Evolutionary conservation across 441 rosid species (phyloP).

Genomic region (Bruguiera hainesii): DNA sequence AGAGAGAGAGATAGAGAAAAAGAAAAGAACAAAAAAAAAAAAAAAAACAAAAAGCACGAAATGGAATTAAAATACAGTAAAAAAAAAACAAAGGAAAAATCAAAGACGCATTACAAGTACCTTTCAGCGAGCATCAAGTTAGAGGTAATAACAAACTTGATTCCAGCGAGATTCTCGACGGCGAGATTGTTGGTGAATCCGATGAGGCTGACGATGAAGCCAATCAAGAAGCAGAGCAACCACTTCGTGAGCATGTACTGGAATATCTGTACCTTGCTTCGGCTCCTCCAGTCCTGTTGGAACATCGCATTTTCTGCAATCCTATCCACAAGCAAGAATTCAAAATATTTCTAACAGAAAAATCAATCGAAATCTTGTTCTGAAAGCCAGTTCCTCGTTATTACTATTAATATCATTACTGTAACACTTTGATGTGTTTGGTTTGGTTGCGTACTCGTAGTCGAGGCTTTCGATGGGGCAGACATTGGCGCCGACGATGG

Average conservation of each 20-base stretch:
- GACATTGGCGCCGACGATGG: conserved; percentile 68
- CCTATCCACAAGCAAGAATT: conserved; percentile 22
- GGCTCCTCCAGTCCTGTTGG: conserved; percentile 84
- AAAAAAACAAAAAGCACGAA: not conserved
- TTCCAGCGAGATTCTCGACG: conserved; percentile 75
- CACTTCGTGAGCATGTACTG: conserved; percentile 80
- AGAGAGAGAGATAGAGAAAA: not conserved
- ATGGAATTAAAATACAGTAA: not conserved
- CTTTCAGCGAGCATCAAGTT: conserved; percentile 65
- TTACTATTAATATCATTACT: too few species aligned
- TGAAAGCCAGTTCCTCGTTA: too few species aligned
- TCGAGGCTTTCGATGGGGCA: conserved; percentile 89
- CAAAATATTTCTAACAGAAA: not conserved
- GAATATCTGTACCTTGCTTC: conserved; percentile 47
- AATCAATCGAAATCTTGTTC: not conserved
- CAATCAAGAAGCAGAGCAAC: conserved; percentile 63
- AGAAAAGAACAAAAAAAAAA: not conserved
- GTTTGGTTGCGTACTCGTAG: conserved; percentile 53
- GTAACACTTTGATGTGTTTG: too few species aligned
- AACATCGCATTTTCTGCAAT: conserved; percentile 80
- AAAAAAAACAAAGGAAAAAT: not conserved
- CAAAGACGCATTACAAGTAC: conserved; percentile 26
- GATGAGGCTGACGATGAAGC: conserved; percentile 57
- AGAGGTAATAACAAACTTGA: conserved; percentile 75
- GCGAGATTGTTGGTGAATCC: conserved; percentile 82